A percentile compares a stretch with the other conserved stretches of the same genome.
phyloP scores from a whole-genome alignment of 2,329 filamentous ascomycete genomes.

The Microcera coccophila region DNA sequence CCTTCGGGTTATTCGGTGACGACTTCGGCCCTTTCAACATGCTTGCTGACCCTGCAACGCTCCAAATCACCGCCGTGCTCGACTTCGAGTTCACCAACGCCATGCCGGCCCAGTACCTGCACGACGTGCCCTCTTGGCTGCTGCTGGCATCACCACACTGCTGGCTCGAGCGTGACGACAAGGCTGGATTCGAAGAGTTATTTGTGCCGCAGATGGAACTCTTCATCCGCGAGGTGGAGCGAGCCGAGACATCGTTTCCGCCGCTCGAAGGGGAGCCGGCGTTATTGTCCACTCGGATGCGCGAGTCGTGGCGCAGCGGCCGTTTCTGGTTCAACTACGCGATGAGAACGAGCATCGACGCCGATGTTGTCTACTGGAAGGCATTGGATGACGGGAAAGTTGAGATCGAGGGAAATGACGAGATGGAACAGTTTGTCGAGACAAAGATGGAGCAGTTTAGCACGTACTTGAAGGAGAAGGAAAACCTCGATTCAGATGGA shows the following conservation, averaged over 20 bases:
- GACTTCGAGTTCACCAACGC: slow-evolving; percentile 24
- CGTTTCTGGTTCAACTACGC: slow-evolving; percentile 37
- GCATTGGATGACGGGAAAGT: slow-evolving; percentile 24
- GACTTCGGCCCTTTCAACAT: slow-evolving; percentile 38
- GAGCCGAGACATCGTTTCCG: not conserved
- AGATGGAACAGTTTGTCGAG: slow-evolving; percentile 22
- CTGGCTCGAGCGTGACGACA: slow-evolving; percentile 1
- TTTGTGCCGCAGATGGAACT: slow-evolving; percentile 2
- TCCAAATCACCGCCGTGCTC: slow-evolving; percentile 35
- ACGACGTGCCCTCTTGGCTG: slow-evolving; percentile 1
- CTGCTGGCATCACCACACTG: slow-evolving; percentile 2
- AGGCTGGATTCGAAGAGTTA: not conserved
- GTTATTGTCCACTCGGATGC: slow-evolving; percentile 23
- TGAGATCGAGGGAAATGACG: slow-evolving; percentile 11
- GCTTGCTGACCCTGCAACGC: slow-evolving; percentile 33
- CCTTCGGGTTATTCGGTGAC: slow-evolving; percentile 32
- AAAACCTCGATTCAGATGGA: not conserved
- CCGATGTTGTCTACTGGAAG: slow-evolving; percentile 34
- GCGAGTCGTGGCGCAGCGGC: slow-evolving; percentile 31
- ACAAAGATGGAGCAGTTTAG: slow-evolving; percentile 4
- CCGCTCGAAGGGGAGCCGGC: not conserved
- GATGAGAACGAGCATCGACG: slow-evolving; percentile 32
- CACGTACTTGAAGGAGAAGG: slow-evolving; percentile 3
- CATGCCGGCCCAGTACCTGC: slow-evolving; percentile 1
- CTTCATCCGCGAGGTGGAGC: slow-evolving; percentile 1